Evolutionary conservation across 805 yeast genomes (phyloP).

Genomic region (Middelhovenomyces tepae): DNA sequence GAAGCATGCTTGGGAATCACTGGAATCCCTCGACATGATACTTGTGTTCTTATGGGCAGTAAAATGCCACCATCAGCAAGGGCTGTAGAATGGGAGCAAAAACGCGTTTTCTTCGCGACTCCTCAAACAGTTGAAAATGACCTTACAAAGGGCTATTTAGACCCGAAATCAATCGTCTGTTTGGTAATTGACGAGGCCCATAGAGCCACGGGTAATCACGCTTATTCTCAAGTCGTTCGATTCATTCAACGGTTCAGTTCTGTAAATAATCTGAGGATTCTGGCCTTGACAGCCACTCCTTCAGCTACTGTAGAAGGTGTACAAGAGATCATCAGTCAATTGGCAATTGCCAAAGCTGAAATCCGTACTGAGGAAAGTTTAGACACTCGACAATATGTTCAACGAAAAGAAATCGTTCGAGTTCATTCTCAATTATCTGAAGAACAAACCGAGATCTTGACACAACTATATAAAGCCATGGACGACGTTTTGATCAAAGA

Average conservation of each 20-base stretch:
- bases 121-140: constrained; percentile 97
- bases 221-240: constrained; percentile 76
- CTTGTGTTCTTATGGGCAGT: constrained; percentile 67
- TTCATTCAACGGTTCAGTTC: constrained; percentile 43
- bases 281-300: constrained; percentile 95
- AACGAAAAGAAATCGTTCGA: constrained; percentile 51
- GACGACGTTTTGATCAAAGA: constrained; percentile 53
- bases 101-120: constrained; percentile 82
- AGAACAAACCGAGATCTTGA: constrained; percentile 50
- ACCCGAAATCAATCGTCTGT: constrained; percentile 67
- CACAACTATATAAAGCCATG: constrained; percentile 23
- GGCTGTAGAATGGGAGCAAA: constrained; percentile 65
- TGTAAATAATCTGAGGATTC: constrained; percentile 57
- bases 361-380: constrained; percentile 76
- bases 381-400: constrained; percentile 76
- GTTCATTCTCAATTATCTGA: constrained; percentile 44
- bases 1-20: constrained; percentile 84
- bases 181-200: constrained; percentile 95
- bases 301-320: constrained; percentile 82
- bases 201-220: constrained; percentile 81
- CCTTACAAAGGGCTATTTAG: constrained; percentile 58
- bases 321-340: constrained; percentile 69
- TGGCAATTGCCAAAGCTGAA: constrained; percentile 69
- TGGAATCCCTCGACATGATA: constrained; percentile 67
- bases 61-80: constrained; percentile 41